Evolutionary conservation across 2,329 filamentous ascomycete genomes (phyloP), one percentile per base, ranked within the genome.

Genomic region (Xylariomycetidae sp.): DNA sequence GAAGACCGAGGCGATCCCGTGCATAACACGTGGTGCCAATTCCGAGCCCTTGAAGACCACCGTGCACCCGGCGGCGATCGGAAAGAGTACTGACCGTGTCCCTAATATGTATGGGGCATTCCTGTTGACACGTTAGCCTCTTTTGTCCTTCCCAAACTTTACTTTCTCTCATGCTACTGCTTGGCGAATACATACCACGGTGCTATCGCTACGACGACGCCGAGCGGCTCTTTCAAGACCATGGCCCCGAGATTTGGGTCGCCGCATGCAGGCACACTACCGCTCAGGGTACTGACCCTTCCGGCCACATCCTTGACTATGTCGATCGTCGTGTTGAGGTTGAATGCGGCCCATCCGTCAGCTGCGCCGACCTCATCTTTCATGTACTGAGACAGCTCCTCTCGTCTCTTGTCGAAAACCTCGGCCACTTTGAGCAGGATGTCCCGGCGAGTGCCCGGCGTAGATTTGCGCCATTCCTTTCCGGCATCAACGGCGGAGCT

Each of bases 31-130:
- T 3, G 79, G 78, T 6, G 72, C 67, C 16, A 70, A 53, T 51
- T 83, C 79, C 2, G 75, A 74, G 14, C 75, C 76, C 53, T 82
- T 82, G 16, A 82, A 57, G 3, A 84, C 67, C n/a, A 70, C 64
- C 0, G 78, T 80, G 52, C 82, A 82, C 14, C 80, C 80, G 1
- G 70, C 74, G 8, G 84, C 84, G 7, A 85, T 61, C 4, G 81
- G 74, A 37, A 69, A 67, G 12, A 68, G 56, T 27, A 80, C 70
- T 2, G 60, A 44, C 11, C 66, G 57, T 9, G 61, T 47, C 3
- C 63, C 63, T 4, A 69, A 49, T 33, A 67, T 63, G 30, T 64
- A 61, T 1, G 66, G 57, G 0, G 63, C 66, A 25, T 69, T 69
- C 61, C 63, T 64, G 18, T 30, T 28, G 13, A 25, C 6, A 12